A percentile compares a stretch with the other conserved stretches of the same genome.
These are phyloP conservation scores for Ogataea dorogensis DNA, from an alignment of 805 yeast species.

Conservation along the genomic window DNA sequence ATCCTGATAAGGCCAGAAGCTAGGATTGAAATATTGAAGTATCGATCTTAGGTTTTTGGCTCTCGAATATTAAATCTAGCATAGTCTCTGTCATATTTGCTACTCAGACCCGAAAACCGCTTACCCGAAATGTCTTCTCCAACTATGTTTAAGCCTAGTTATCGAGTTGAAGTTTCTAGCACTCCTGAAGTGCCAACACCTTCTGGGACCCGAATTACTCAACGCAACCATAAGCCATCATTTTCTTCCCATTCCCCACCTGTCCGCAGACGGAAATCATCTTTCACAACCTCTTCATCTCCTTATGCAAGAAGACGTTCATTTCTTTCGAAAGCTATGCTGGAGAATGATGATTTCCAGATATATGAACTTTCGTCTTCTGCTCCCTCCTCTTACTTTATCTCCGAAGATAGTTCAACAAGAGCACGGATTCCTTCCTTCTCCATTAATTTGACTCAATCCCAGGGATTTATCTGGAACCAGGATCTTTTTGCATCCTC, in stretches of 20 bases:
- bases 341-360: slow-evolving; percentile 51
- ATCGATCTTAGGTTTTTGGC: slow-evolving; percentile 1
- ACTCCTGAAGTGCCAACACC: too few species aligned
- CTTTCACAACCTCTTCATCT: slow-evolving; percentile 40
- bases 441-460: slow-evolving; percentile 51
- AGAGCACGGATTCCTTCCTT: slow-evolving; percentile 32
- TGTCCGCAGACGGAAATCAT: slow-evolving; percentile 28
- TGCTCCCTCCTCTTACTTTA: slow-evolving; percentile 11
- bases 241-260: slow-evolving; percentile 5
- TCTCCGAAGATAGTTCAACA: slow-evolving; percentile 9
- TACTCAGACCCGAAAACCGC: neutral
- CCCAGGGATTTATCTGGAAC: slow-evolving; percentile 76
- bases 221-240: slow-evolving; percentile 3
- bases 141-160: slow-evolving; percentile 15
- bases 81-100: neutral
- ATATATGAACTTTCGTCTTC: slow-evolving; percentile 46
- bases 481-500: slow-evolving; percentile 74
- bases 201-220: too few species aligned
- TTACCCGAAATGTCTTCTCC: slow-evolving; percentile 15
- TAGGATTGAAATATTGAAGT: neutral
- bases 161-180: slow-evolving; percentile 5
- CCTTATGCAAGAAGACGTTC: slow-evolving; percentile 57
- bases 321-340: slow-evolving; percentile 56
- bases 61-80: neutral
- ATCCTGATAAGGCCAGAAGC: slow-evolving; percentile 1